Base-by-base conservation (phyloP, 2,329 filamentous ascomycete species). In the Fusarium sp. region DNA sequence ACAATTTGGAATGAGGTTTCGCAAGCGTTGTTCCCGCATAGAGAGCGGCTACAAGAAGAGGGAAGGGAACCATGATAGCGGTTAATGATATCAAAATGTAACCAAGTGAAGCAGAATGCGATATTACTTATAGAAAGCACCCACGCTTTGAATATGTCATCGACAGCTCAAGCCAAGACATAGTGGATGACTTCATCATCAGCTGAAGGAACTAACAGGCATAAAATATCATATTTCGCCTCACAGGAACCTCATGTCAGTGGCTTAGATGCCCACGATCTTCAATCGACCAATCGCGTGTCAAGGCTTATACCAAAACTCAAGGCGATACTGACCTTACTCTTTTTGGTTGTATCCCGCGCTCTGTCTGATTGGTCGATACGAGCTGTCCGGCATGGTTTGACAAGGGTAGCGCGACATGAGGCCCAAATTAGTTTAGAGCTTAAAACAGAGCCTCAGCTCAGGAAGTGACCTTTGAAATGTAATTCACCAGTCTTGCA, bases 341-440 rank as follows among this genome's bases (percentile, higher is more conserved):
- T 20, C 15, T 38, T 45, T 39, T 20, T 8, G 45, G 60, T n/a
- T 20, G 6, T 7, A 64, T 38, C 1, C 24, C 24, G 59, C 60
- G 60, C 46, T 48, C 10, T 7, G 11, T 49, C 6, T 47, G 23
- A 58, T 63, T 63, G 59, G 60, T 20, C 32, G 19, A 7, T 28
- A 4, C 6, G 2, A 42, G 11, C 20, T 20, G 26, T 15, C 21
- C 30, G 19, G 42, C 30, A 32, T 45, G 28, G 14, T 26, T 12
- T 9, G 32, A 3, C 49, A 44, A 38, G 44, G 60, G 51, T 50
- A 50, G 42, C 60, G 60, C 51, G 21, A 28, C 23, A 64, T 63
- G n/a, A 52, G 14, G 28, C 60, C 38, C 9, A 9, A 58, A 64
- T 4, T 8, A 9, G 60, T 43, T 38, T 63, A 63, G 56, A 36